These are phyloP conservation scores for Cyberlindnera japonica DNA, from an alignment of 805 yeast genomes.

Conservation along the genomic window DNA sequence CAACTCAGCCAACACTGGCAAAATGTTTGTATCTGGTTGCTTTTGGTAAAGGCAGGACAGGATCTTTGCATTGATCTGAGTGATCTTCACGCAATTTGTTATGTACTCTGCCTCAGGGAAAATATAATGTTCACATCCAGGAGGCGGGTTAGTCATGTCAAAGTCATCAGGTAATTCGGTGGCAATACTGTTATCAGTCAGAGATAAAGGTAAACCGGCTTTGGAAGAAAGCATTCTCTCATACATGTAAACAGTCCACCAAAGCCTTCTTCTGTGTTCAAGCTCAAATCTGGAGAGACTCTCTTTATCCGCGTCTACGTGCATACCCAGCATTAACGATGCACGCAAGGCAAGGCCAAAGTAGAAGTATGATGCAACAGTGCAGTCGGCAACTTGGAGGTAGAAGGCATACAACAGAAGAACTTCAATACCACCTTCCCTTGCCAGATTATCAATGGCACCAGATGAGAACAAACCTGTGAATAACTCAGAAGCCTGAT, in stretches of 20 bases:
- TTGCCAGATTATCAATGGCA: slow-evolving; percentile 72
- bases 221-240: slow-evolving; percentile 83
- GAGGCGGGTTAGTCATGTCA: slow-evolving; percentile 59
- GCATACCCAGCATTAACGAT: slow-evolving; percentile 71
- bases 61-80: slow-evolving; percentile 74
- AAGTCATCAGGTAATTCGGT: slow-evolving; percentile 73
- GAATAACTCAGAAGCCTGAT: slow-evolving; percentile 74
- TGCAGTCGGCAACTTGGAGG: slow-evolving; percentile 80
- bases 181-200: slow-evolving; percentile 79
- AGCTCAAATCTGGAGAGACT: slow-evolving; percentile 62
- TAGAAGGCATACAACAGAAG: slow-evolving; percentile 72
- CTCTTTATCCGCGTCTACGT: slow-evolving; percentile 76
- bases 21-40: slow-evolving; percentile 71
- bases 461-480: slow-evolving; percentile 76
- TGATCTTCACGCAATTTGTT: slow-evolving; percentile 71
- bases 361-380: slow-evolving; percentile 76
- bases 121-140: slow-evolving; percentile 59
- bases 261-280: slow-evolving; percentile 77
- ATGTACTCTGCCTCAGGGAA: slow-evolving; percentile 79
- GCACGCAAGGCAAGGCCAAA: slow-evolving; percentile 75
- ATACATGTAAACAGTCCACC: slow-evolving; percentile 84
- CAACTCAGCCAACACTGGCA: slow-evolving; percentile 68
- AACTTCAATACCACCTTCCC: slow-evolving; percentile 79
- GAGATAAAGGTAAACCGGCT: slow-evolving; percentile 74
- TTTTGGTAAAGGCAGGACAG: slow-evolving; percentile 66